These are phyloP conservation scores for Hygrophorus russula DNA, from an alignment of 768 basidiomycete species.

Conservation along the genomic window DNA sequence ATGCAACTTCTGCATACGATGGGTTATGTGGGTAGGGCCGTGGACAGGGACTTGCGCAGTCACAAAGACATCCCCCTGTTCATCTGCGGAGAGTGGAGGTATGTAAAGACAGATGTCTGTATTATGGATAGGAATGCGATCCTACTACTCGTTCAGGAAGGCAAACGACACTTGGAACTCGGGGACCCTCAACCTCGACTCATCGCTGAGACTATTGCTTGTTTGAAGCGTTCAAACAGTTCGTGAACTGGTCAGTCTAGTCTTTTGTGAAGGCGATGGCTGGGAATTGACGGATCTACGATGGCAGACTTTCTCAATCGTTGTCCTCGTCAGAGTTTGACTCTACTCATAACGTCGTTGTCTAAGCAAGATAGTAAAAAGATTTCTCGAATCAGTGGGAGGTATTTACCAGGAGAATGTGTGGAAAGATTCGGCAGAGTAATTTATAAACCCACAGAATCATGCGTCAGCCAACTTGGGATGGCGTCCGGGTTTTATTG, in stretches of 20 bases:
- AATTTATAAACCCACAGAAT: conserved; percentile 44
- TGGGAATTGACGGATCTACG: no score
- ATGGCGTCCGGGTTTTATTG: conserved; percentile 72
- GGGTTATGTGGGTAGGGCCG: conserved; percentile 14
- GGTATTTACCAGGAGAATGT: no score
- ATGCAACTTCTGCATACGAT: conserved; percentile 17
- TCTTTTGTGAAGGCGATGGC: no score
- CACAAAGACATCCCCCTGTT: conserved; percentile 14
- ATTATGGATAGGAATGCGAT: conserved; percentile 13
- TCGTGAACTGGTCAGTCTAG: background rate
- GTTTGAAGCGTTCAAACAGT: conserved; percentile 21
- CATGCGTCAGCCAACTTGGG: conserved; percentile 74
- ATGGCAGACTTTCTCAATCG: no score
- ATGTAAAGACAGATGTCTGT: conserved; percentile 19
- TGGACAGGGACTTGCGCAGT: conserved; percentile 13
- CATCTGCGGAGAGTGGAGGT: conserved; percentile 15
- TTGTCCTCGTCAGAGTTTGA: no score
- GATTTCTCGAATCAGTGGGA: no score
- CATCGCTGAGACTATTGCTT: conserved; percentile 12
- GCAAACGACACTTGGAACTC: conserved; percentile 8
- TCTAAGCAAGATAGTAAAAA: no score
- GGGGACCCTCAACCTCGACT: background rate
- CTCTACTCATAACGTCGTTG: no score
- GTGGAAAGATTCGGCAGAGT: no score
- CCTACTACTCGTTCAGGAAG: conserved; percentile 16